phyloP scores from a whole-genome alignment of 2,329 filamentous ascomycete genomes.

The Aspergillus persii region DNA sequence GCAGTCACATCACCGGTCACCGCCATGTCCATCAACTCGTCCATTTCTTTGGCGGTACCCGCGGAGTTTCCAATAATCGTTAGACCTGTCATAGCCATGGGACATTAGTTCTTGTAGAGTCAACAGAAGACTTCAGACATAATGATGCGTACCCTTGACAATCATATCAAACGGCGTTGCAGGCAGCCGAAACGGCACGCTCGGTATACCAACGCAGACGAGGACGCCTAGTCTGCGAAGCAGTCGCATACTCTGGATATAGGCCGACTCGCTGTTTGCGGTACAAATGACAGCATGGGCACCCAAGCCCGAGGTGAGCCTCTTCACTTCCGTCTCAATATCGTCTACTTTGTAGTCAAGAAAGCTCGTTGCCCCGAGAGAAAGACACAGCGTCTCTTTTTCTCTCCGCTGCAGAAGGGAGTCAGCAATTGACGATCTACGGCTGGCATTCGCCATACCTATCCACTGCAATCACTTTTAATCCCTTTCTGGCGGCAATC shows the following conservation, averaged over 20 bases:
- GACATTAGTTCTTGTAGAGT: too few species aligned
- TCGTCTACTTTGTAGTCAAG: slow-evolving; percentile 38
- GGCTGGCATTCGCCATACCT: slow-evolving; percentile 19
- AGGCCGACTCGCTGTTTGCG: slow-evolving; percentile 46
- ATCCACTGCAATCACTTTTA: slow-evolving; percentile 39
- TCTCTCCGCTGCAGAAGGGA: slow-evolving; percentile 26
- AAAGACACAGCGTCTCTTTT: slow-evolving; percentile 33
- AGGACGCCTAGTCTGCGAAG: slow-evolving; percentile 48
- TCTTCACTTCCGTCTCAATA: slow-evolving; percentile 39
- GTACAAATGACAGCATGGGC: slow-evolving; percentile 49
- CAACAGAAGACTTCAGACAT: too few species aligned
- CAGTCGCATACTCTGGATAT: slow-evolving; percentile 44
- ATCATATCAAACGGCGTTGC: slow-evolving; percentile 50
- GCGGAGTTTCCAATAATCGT: slow-evolving; percentile 49
- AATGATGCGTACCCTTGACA: slow-evolving; percentile 36
- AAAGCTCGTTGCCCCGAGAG: slow-evolving; percentile 33
- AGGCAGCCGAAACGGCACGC: slow-evolving; percentile 43
- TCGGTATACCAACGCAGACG: slow-evolving; percentile 49
- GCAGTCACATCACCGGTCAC: slow-evolving; percentile 42
- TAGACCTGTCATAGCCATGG: slow-evolving; percentile 27
- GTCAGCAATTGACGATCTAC: background rate
- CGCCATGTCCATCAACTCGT: slow-evolving; percentile 45
- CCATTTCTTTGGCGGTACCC: slow-evolving; percentile 46
- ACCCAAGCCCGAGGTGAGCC: slow-evolving; percentile 42
- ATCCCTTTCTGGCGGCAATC: slow-evolving; percentile 35